Base-by-base conservation (phyloP, 2,329 filamentous ascomycete genomes). In the Aspergillus carbonarius region DNA sequence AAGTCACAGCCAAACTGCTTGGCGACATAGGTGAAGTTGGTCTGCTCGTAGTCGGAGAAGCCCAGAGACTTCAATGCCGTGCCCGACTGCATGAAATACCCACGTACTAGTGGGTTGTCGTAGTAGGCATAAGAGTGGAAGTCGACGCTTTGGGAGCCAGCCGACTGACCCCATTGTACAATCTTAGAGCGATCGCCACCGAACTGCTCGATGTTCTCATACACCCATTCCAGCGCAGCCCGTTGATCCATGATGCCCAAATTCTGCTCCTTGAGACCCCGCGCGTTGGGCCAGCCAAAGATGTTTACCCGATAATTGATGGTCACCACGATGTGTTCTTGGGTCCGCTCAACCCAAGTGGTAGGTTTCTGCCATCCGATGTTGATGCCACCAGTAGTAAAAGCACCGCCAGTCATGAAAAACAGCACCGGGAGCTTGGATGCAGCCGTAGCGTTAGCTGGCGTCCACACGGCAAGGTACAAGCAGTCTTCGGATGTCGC, bases 221-320 rank as follows among this genome's bases (percentile, higher is more conserved):
- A 35, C 3, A 51, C 48, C 48, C 48, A 51, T 51, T 51, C 48
- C 23, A 51, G 18, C 7, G 48, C 48, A 9, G 48, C 48, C 2
- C 48, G 48, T 13, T 37, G 30, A 25, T 37, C 48, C 32, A 51
- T 37, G 9, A 51, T 37, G 10, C 30, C 23, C n/a, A 51, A 30
- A 1, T 35, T 37, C 32, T 35, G 32, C 27, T 51, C 48, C 3
- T 25, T 23, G 17, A 51, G 48, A 9, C 17, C 48, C 32, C 32
- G 32, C 1, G 48, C 32, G 8, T 51, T 51, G 32, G 48, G 48
- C 32, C 48, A 37, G 30, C 48, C 48, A n/a, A 51, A 51, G 48
- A 51, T 51, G 48, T 51, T 51, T 7, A 51, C 48, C 12, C 48
- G 48, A 18, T 51, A 51, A 18, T 51, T 51, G 17, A 35, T 51